Evolutionary conservation across 169 alveolate species (phyloP), one percentile per base, ranked within the genome.

Genomic region (Plasmodium malariae): DNA sequence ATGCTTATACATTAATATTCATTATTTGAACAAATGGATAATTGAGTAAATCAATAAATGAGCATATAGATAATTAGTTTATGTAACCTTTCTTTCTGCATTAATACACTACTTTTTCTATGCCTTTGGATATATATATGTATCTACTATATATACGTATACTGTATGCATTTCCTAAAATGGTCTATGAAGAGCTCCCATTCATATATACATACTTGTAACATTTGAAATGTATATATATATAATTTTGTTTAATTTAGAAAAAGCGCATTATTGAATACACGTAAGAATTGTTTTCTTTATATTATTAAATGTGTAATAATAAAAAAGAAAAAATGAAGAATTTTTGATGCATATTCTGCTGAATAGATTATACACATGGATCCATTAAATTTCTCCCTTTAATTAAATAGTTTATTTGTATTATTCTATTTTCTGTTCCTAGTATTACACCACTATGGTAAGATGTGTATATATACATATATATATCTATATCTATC

Each of bases 221-320:
- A 45, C 63, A 34, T 69, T 54, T n/a, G 83, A 69, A 69, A 54
- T 54, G 57, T 28, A 69, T 11, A 69, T 69, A n/a, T n/a, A 19
- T 17, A 45, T 34, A 30, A 17, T 45, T 45, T 69, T 19, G 83
- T 45, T 69, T 17, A n/a, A 69, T n/a, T 43, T 69, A 45, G 45
- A 69, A 65, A 32, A 65, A 65, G 17, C 19, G 32, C 19, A 6
- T 43, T 24, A 21, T 48, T 69, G 32, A 45, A 69, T 30, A 12
- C 12, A 45, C 9, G 12, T 36, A 48, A 45, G 40, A 24, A 34
- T 55, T 26, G 4, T 60, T 60, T 28, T 40, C 83, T 48, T 69
- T 69, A 69, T 69, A 69, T 69, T 69, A 69, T 69, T 69, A 69
- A 69, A 69, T 69, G 83, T 69, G 83, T 69, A 69, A 69, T 69